Percentiles rank a stretch among this genome's conserved stretches.
Conservation (phyloP, 805 yeast genomes). For the Helenozyma rhizophorensis region DNA sequence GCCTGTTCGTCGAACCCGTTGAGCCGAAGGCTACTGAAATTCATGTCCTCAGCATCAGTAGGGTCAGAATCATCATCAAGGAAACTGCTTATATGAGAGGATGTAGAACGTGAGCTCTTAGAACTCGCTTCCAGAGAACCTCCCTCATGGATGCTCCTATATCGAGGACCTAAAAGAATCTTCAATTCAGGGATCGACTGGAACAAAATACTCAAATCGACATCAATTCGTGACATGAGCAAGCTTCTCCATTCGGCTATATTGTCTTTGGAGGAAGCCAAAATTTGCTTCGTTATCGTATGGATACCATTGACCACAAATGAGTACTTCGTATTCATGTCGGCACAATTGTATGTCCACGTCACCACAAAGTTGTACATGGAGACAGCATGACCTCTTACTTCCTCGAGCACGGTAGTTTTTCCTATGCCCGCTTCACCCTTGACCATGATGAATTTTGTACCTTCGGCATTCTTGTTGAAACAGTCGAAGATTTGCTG, state of each 20-base stretch:
- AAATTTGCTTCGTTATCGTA: conserved; percentile 36
- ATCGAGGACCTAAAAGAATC: conserved; percentile 39
- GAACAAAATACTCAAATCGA: conserved; percentile 40
- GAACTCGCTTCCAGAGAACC: not conserved
- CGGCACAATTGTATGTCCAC: conserved; percentile 29
- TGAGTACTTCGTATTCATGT: conserved; percentile 29
- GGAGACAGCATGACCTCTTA: conserved; percentile 30
- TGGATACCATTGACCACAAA: conserved; percentile 36
- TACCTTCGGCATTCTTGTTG: conserved; percentile 3
- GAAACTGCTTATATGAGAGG: not conserved
- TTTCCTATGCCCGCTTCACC: conserved; percentile 48
- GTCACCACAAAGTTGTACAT: conserved; percentile 24
- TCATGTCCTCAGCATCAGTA: not conserved
- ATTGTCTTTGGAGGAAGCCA: conserved; percentile 31
- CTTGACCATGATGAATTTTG: conserved; percentile 25
- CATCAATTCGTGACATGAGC: conserved; percentile 32
- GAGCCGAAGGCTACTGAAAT: not conserved
- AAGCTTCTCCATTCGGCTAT: conserved; percentile 38
- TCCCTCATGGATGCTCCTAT: conserved; percentile 18
- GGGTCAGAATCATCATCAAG: conserved; percentile 7
- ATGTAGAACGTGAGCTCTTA: not conserved
- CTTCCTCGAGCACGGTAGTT: conserved; percentile 36
- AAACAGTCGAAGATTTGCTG: conserved; percentile 3
- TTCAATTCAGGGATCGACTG: conserved; percentile 42
- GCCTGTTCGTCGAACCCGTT: conserved; percentile 16